These are phyloP conservation scores for Aspergillus amoenus DNA, from an alignment of 2,329 filamentous ascomycete species.

Conservation along the genomic window DNA sequence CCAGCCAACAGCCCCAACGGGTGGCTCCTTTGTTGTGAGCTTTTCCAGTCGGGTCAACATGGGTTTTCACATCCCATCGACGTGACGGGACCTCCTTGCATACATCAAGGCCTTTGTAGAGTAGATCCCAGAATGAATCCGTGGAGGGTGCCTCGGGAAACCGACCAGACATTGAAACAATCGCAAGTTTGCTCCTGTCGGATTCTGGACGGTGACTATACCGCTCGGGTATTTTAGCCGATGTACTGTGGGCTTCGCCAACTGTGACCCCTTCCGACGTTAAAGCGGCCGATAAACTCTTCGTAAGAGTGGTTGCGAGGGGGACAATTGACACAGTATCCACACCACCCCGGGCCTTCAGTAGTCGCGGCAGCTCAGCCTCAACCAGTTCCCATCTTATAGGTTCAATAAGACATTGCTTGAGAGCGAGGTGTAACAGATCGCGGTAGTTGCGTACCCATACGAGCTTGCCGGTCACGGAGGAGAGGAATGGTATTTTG, in stretches of 20 bases:
- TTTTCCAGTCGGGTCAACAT: neutral
- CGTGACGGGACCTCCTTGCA: neutral
- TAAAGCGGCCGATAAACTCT: neutral
- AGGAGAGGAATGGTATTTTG: conserved; percentile 1
- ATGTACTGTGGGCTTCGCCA: neutral
- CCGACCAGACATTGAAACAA: conserved; percentile 4
- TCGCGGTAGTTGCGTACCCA: conserved; percentile 3
- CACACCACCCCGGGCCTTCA: neutral
- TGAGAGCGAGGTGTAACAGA: neutral
- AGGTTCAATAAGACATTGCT: neutral
- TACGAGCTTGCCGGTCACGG: neutral
- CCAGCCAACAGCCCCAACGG: neutral
- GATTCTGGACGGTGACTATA: neutral
- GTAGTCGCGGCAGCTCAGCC: neutral
- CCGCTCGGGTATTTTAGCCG: neutral
- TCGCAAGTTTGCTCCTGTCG: neutral
- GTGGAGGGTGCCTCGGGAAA: neutral
- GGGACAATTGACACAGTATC: neutral
- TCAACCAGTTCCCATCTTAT: conserved; percentile 2
- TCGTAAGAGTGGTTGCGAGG: neutral
- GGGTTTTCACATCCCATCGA: neutral
- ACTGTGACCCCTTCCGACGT: neutral
- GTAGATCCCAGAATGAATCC: conserved; percentile 2
- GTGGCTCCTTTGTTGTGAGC: neutral
- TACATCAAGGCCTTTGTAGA: neutral